These are phyloP conservation scores for Termitomyces eurrhizus DNA, from an alignment of 768 basidiomycete species.

Conservation along the genomic window DNA sequence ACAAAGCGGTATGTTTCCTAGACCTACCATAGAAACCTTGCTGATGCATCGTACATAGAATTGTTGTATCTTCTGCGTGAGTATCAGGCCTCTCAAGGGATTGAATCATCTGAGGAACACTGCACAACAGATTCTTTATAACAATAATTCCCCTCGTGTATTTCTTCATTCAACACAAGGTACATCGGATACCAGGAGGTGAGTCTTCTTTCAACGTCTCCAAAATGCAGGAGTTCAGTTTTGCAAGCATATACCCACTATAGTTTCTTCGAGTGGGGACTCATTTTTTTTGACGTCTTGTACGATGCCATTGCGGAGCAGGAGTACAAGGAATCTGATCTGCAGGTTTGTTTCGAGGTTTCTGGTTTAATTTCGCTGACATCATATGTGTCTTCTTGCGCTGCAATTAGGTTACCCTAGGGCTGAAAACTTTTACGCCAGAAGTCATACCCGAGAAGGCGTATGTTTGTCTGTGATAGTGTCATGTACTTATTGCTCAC, in stretches of 20 bases:
- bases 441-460: background rate
- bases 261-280: slow-evolving; percentile 84
- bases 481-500: slow-evolving; percentile 2
- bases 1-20: slow-evolving; percentile 44
- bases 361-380: background rate
- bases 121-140: slow-evolving; percentile 58
- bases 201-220: slow-evolving; percentile 13
- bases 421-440: slow-evolving; percentile 5
- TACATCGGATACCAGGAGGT: slow-evolving; percentile 77
- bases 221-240: slow-evolving; percentile 1
- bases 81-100: slow-evolving; percentile 13
- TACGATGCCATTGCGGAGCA: slow-evolving; percentile 66
- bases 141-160: slow-evolving; percentile 73
- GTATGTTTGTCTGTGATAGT: background rate
- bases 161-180: slow-evolving; percentile 85
- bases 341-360: slow-evolving; percentile 41
- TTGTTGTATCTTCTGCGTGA: slow-evolving; percentile 48
- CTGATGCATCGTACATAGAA: slow-evolving; percentile 30
- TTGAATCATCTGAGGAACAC: background rate
- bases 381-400: background rate
- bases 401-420: slow-evolving; percentile 24
- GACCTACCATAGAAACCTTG: background rate
- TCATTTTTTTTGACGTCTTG: slow-evolving; percentile 68
- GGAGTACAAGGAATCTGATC: slow-evolving; percentile 51
- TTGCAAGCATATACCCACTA: slow-evolving; percentile 77